Conservation (phyloP, 352 stramenopile species). For the Pythium pyrilobum region DNA sequence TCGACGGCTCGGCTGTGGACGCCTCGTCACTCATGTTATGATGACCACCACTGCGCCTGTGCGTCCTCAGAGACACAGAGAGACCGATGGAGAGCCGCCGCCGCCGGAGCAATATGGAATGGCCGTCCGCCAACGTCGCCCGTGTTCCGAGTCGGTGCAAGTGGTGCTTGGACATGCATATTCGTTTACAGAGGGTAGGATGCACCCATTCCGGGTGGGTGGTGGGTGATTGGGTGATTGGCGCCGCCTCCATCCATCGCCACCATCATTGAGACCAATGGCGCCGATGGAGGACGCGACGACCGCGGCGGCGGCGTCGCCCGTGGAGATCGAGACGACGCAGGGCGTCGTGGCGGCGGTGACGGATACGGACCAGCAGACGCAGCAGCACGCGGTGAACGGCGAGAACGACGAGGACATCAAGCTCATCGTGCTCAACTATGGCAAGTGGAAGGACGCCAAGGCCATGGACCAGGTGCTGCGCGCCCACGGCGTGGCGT, state of each 20-base stretch:
- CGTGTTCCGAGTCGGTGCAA: no score
- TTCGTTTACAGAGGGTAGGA: not conserved
- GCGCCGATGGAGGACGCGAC: not conserved
- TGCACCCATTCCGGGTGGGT: not conserved
- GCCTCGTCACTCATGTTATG: not conserved
- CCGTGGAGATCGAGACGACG: conserved; percentile 14
- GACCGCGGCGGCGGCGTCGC: not conserved
- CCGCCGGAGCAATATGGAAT: not conserved
- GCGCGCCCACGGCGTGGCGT: conserved; percentile 36
- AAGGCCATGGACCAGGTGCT: conserved; percentile 59
- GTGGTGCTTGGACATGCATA: no score
- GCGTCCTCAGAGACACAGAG: no score
- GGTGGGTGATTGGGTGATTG: conserved; percentile 13
- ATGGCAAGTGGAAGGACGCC: conserved; percentile 82
- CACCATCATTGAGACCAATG: not conserved
- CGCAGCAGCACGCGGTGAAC: conserved; percentile 10
- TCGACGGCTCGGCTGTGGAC: not conserved
- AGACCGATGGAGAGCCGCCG: not conserved
- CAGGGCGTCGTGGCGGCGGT: conserved; percentile 5
- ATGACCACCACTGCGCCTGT: not conserved
- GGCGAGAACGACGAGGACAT: conserved; percentile 45
- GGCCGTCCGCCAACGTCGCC: not conserved
- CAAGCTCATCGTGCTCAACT: conserved; percentile 87
- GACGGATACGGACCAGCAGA: not conserved
- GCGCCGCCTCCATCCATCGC: conserved; percentile 10